A percentile compares a stretch with the other conserved stretches of the same genome.
These are phyloP conservation scores for Psilocybe cyanescens DNA, from an alignment of 768 basidiomycete species.

Conservation along the genomic window DNA sequence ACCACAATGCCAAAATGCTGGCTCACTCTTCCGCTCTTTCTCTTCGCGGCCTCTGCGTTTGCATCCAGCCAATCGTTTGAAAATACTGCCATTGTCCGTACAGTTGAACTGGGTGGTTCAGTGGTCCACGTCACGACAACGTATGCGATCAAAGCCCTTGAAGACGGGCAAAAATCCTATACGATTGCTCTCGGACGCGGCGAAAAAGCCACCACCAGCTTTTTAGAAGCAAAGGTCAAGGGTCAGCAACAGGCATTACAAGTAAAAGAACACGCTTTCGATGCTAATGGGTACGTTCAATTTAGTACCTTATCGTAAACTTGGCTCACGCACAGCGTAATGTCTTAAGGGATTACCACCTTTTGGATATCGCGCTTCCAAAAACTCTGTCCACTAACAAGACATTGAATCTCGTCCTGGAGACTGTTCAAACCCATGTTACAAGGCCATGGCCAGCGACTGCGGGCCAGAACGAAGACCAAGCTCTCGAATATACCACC, in stretches of 20 bases:
- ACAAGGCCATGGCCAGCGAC: constrained; percentile 76
- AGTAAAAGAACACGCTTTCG: constrained; percentile 51
- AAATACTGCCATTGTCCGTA: constrained; percentile 88
- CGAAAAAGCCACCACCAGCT: constrained; percentile 72
- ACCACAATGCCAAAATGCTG: constrained; percentile 53
- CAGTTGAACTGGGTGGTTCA: constrained; percentile 88
- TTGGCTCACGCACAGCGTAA: constrained; percentile 6
- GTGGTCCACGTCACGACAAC: constrained; percentile 89
- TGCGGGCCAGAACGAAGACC: constrained; percentile 76
- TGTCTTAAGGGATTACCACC: constrained; percentile 43
- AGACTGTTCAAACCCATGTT: constrained; percentile 78
- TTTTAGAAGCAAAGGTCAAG: constrained; percentile 82
- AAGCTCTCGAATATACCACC: constrained; percentile 76
- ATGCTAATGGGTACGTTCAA: constrained; percentile 54
- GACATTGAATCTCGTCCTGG: constrained; percentile 77
- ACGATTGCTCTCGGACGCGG: constrained; percentile 65
- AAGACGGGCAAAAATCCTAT: constrained; percentile 63
- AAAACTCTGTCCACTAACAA: constrained; percentile 59
- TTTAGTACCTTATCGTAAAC: background rate
- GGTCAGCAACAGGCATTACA: constrained; percentile 60
- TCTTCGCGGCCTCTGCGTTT: constrained; percentile 44
- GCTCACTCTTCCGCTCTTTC: constrained; percentile 50
- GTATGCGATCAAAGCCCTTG: constrained; percentile 78
- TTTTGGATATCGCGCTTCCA: constrained; percentile 69
- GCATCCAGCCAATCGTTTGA: constrained; percentile 63